A percentile compares a stretch with the other conserved stretches of the same genome.
Conservation (phyloP, 202 grass and related monocot genomes). For the Zizania palustris region DNA sequence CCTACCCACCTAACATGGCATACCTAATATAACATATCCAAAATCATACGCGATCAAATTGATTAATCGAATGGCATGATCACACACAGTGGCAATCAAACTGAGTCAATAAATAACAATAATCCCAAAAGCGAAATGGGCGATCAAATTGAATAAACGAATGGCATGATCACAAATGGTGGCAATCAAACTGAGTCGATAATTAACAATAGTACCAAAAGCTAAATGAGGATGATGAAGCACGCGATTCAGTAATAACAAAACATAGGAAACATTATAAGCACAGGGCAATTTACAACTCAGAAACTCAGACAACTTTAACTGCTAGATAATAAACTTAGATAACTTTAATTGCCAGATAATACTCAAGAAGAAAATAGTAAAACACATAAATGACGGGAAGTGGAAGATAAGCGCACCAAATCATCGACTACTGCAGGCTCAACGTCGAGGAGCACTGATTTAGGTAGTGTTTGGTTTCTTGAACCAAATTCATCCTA, state of each 20-base stretch:
- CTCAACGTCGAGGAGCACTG: too few relatives aligned
- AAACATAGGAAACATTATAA: background rate
- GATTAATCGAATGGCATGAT: constrained; percentile 2
- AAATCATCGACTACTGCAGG: constrained; percentile 17
- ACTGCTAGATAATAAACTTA: too few relatives aligned
- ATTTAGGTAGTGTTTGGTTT: too few relatives aligned
- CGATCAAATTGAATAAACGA: too few relatives aligned
- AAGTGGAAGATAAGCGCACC: constrained; percentile 28
- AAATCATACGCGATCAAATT: constrained; percentile 3
- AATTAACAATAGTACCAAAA: too few relatives aligned
- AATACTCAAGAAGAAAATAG: background rate
- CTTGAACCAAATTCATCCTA: too few relatives aligned
- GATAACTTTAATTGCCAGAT: too few relatives aligned
- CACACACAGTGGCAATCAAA: background rate
- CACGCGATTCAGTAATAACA: background rate
- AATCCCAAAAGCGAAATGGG: background rate
- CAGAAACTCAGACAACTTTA: background rate
- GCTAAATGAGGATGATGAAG: background rate
- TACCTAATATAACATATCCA: background rate
- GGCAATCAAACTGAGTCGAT: too few relatives aligned
- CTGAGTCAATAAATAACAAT: background rate
- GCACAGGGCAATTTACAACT: background rate
- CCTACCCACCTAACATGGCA: background rate
- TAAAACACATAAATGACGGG: background rate
- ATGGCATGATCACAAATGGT: too few relatives aligned